These are phyloP conservation scores for Boechera divaricarpa DNA, from an alignment of 345 rosid genomes.

Conservation along the genomic window DNA sequence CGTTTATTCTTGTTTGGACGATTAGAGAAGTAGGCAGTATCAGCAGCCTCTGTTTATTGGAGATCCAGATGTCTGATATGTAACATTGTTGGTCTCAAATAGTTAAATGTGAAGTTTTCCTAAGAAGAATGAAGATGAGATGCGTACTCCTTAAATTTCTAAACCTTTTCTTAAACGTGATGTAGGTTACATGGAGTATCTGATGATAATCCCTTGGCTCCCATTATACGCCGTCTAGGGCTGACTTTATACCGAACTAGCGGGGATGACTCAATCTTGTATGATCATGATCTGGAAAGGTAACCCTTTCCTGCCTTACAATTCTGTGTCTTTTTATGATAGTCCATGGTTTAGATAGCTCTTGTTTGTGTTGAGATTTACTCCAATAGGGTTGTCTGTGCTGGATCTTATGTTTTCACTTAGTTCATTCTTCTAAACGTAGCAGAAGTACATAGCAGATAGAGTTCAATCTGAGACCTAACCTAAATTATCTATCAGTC, in stretches of 20 bases:
- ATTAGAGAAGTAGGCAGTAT: background rate
- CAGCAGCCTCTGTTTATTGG: background rate
- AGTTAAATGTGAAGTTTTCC: background rate
- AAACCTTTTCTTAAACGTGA: background rate
- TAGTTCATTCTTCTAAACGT: background rate
- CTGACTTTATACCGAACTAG: constrained; percentile 85
- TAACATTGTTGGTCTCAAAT: background rate
- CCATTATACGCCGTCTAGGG: constrained; percentile 72
- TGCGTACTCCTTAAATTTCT: background rate
- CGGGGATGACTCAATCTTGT: constrained; percentile 86
- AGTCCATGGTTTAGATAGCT: background rate
- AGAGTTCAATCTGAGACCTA: constrained; percentile 12
- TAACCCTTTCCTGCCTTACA: constrained; percentile 31
- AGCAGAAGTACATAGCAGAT: background rate
- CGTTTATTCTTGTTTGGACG: background rate
- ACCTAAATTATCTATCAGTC: background rate
- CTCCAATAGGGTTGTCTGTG: background rate
- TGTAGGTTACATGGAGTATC: constrained; percentile 92
- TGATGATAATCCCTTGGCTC: constrained; percentile 91
- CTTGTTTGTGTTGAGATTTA: background rate
- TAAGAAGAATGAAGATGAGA: background rate
- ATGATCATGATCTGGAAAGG: constrained; percentile 98
- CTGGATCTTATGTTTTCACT: background rate
- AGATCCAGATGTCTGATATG: background rate
- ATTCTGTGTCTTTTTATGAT: background rate